Conservation (phyloP, 2,329 filamentous ascomycete genomes). For the Teratosphaeria pseudoeucalypti region DNA sequence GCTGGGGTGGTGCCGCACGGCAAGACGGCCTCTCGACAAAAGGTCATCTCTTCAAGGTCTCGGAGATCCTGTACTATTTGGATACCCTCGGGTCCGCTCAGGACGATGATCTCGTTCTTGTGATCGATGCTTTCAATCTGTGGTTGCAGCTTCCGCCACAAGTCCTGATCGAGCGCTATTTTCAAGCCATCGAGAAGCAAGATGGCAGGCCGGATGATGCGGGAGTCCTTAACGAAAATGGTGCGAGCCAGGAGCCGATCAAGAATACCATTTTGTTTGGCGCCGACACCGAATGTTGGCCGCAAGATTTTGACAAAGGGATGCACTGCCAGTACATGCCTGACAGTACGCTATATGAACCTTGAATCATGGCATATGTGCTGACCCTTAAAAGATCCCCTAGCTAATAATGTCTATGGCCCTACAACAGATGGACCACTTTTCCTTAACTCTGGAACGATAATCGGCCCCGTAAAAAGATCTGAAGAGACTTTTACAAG, state of each 20-base stretch:
- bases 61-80: constrained; percentile 16
- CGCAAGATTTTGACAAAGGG: constrained; percentile 11
- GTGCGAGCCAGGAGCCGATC: constrained; percentile 10
- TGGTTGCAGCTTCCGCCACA: constrained; percentile 57
- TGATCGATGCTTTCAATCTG: constrained; percentile 53
- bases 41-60: constrained; percentile 12
- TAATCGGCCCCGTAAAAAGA: not conserved
- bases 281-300: constrained; percentile 26
- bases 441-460: not conserved
- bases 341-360: not conserved
- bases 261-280: constrained; percentile 22
- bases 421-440: not conserved
- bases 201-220: constrained; percentile 32
- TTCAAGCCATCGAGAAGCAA: constrained; percentile 40
- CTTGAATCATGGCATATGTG: not conserved
- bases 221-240: constrained; percentile 19
- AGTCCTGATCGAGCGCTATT: constrained; percentile 49
- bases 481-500: not conserved
- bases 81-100: constrained; percentile 5
- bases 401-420: not conserved
- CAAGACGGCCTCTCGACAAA: not conserved
- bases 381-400: not conserved
- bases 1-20: not conserved
- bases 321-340: not conserved
- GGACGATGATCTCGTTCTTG: constrained; percentile 47